These are phyloP conservation scores for Gastrolobium villosum DNA, from an alignment of 306 rosid genomes.

Conservation along the genomic window DNA sequence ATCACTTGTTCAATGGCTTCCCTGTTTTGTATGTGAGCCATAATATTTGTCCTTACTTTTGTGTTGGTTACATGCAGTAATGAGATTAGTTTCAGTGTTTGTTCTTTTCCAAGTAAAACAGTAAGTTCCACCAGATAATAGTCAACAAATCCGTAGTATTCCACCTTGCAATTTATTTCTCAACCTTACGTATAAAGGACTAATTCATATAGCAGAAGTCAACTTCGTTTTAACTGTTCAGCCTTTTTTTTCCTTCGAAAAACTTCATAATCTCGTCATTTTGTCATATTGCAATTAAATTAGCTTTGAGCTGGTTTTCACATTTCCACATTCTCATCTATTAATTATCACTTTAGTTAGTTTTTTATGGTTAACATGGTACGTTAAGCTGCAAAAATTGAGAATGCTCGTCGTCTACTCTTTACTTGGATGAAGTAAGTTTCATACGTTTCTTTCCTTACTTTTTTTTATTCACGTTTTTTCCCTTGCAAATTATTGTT, in stretches of 20 bases:
- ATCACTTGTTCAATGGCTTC: constrained; percentile 54
- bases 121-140: constrained; percentile 44
- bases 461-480: too few relatives aligned
- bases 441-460: background rate
- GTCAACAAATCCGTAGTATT: constrained; percentile 27
- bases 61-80: constrained; percentile 44
- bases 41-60: constrained; percentile 48
- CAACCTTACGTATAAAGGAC: constrained; percentile 16
- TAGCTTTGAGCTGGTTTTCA: constrained; percentile 16
- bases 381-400: background rate
- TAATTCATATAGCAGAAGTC: constrained; percentile 29
- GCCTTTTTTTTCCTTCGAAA: background rate
- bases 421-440: background rate
- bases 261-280: constrained; percentile 28
- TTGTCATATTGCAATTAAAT: constrained; percentile 14
- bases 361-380: background rate
- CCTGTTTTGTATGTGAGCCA: constrained; percentile 59
- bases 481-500: too few relatives aligned
- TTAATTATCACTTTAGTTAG: constrained; percentile 5
- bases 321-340: background rate
- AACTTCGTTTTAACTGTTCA: constrained; percentile 4
- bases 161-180: constrained; percentile 30
- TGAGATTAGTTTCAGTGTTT: constrained; percentile 44
- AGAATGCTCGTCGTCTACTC: background rate
- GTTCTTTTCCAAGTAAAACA: constrained; percentile 34